Conservation (phyloP, 2,329 filamentous ascomycete species). For the Colletotrichum sp. region DNA sequence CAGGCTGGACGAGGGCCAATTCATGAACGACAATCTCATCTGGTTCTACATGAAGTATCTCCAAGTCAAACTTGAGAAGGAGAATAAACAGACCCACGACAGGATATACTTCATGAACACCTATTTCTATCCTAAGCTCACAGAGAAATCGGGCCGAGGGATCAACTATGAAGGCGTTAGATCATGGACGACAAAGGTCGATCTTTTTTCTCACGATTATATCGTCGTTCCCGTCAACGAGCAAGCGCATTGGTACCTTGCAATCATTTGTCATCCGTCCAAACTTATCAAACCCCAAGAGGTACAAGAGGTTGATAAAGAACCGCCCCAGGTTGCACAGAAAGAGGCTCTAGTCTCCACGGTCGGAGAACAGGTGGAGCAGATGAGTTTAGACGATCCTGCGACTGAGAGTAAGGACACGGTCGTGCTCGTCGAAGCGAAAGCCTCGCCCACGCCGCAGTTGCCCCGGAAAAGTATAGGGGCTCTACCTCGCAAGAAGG, state of each 20-base stretch:
- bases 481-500: slow-evolving; percentile 39
- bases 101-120: slow-evolving; percentile 90
- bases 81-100: slow-evolving; percentile 58
- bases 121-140: slow-evolving; percentile 85
- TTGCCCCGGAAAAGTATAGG: slow-evolving; percentile 10
- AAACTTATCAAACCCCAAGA: slow-evolving; percentile 52
- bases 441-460: slow-evolving; percentile 1
- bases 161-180: slow-evolving; percentile 88
- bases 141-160: slow-evolving; percentile 55
- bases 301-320: not conserved
- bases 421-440: slow-evolving; percentile 3
- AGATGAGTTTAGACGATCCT: slow-evolving; percentile 10
- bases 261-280: slow-evolving; percentile 89
- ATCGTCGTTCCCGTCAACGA: slow-evolving; percentile 93
- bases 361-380: not conserved
- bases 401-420: not conserved
- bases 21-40: slow-evolving; percentile 91
- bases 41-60: slow-evolving; percentile 83
- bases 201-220: slow-evolving; percentile 86
- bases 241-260: slow-evolving; percentile 87
- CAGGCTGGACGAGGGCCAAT: slow-evolving; percentile 82
- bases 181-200: slow-evolving; percentile 84
- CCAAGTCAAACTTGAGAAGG: slow-evolving; percentile 61
- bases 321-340: not conserved
- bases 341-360: slow-evolving; percentile 8